Evolutionary conservation across 2,329 filamentous ascomycete genomes (phyloP).

Genomic region (Bisporella sp.): DNA sequence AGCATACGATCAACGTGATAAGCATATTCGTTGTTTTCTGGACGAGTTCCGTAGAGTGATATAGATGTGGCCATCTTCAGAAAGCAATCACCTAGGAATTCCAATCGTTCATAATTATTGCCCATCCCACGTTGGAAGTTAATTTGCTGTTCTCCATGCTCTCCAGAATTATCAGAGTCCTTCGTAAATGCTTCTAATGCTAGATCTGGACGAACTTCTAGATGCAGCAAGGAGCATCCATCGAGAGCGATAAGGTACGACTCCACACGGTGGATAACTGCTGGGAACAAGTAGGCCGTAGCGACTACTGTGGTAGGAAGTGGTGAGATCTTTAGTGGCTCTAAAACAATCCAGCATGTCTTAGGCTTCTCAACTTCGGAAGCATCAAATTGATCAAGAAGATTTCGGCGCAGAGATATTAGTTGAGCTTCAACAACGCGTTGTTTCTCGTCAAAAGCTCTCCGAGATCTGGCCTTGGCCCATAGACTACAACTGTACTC

Average conservation of each 20-base stretch:
- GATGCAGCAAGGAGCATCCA: constrained; percentile 56
- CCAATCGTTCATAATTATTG: constrained; percentile 87
- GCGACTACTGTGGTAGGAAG: constrained; percentile 63
- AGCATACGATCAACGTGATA: constrained; percentile 89
- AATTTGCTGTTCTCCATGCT: constrained; percentile 58
- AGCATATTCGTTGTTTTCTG: constrained; percentile 73
- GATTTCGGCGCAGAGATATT: constrained; percentile 72
- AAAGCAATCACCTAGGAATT: constrained; percentile 90
- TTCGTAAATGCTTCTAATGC: constrained; percentile 91
- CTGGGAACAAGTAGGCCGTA: constrained; percentile 71
- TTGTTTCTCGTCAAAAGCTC: constrained; percentile 59
- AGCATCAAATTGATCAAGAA: constrained; percentile 62
- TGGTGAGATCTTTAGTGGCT: constrained; percentile 72
- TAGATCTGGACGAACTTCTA: constrained; percentile 58
- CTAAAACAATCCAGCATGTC: constrained; percentile 64
- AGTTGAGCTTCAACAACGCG: constrained; percentile 73
- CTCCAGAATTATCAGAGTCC: constrained; percentile 77
- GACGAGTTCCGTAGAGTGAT: constrained; percentile 69
- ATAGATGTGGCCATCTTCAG: constrained; percentile 95
- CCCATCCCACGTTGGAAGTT: constrained; percentile 84
- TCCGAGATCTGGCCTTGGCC: constrained; percentile 45
- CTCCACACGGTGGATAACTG: constrained; percentile 79
- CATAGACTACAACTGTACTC: constrained; percentile 79
- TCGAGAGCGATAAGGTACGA: constrained; percentile 75
- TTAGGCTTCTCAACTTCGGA: constrained; percentile 36